These are phyloP conservation scores for Barbarea vulgaris DNA, from an alignment of 345 rosid genomes.

Conservation along the genomic window DNA sequence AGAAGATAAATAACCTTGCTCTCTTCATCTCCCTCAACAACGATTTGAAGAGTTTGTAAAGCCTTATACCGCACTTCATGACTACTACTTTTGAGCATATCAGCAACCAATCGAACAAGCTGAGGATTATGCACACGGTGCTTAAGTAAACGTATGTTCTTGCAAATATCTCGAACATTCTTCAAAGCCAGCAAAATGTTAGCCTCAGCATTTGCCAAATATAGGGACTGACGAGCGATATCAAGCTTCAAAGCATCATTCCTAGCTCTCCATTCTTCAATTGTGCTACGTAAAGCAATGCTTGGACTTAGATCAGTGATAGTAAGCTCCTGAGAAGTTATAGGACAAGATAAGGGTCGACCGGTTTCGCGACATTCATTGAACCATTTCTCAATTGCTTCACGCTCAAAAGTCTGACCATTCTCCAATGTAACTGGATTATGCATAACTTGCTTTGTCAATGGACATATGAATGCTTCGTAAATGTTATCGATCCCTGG, in stretches of 20 bases:
- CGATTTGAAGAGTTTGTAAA: conserved; percentile 72
- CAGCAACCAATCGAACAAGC: conserved; percentile 72
- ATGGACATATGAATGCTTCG: conserved; percentile 90
- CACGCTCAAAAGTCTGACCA: conserved; percentile 90
- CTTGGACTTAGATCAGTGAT: conserved; percentile 72
- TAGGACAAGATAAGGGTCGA: conserved; percentile 66
- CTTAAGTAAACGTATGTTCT: conserved; percentile 56
- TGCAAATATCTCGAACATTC: conserved; percentile 59
- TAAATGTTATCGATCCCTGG: conserved; percentile 75
- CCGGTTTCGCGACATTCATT: conserved; percentile 70
- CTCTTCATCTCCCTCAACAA: conserved; percentile 78
- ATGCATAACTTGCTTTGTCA: conserved; percentile 85
- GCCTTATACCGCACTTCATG: conserved; percentile 74
- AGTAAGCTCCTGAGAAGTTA: conserved; percentile 67
- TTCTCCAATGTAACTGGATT: conserved; percentile 89
- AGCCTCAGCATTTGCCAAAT: conserved; percentile 58
- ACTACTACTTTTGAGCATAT: conserved; percentile 75
- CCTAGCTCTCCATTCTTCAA: conserved; percentile 96
- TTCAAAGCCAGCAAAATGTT: conserved; percentile 64
- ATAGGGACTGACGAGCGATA: conserved; percentile 70
- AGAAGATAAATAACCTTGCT: conserved; percentile 66
- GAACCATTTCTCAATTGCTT: conserved; percentile 89
- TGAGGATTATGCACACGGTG: conserved; percentile 65
- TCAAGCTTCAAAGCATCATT: conserved; percentile 88
- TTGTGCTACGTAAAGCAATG: conserved; percentile 78